phyloP scores from a whole-genome alignment of 1,284 basidiomycete species.

The Macrocystidia cucumis region DNA sequence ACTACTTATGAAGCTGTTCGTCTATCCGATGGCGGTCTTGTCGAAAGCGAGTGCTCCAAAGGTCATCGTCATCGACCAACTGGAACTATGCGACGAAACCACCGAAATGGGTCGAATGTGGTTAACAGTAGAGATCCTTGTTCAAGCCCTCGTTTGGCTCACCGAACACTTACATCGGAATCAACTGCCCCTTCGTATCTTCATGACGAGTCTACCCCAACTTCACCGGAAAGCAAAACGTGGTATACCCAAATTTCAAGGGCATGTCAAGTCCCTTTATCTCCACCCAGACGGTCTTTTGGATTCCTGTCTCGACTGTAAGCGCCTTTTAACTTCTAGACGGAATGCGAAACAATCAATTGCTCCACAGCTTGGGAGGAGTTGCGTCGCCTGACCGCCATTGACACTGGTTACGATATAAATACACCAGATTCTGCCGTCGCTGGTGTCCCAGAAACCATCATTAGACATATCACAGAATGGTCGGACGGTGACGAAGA shows the following conservation, averaged over 20 bases:
- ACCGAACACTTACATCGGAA: conserved; percentile 10
- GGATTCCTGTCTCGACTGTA: conserved; percentile 11
- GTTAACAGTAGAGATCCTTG: conserved; percentile 10
- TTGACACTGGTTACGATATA: background rate
- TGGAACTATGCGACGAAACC: conserved; percentile 9
- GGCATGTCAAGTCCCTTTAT: conserved; percentile 9
- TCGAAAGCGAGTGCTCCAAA: conserved; percentile 9
- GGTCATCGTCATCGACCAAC: conserved; percentile 11
- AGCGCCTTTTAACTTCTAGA: conserved; percentile 2
- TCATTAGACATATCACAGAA: conserved; percentile 8
- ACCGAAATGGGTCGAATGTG: conserved; percentile 6
- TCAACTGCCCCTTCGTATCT: conserved; percentile 10
- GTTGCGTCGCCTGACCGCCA: conserved; percentile 3
- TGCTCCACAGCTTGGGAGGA: conserved; percentile 8
- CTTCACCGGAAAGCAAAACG: conserved; percentile 10
- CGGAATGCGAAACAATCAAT: background rate
- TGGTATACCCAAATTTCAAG: conserved; percentile 9
- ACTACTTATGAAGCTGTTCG: conserved; percentile 9
- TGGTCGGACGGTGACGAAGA: conserved; percentile 10
- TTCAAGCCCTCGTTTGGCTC: conserved; percentile 12
- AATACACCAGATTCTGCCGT: background rate
- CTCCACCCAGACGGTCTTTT: conserved; percentile 9
- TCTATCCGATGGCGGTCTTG: conserved; percentile 10
- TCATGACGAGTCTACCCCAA: conserved; percentile 9
- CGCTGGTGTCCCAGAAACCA: conserved; percentile 8